A percentile compares a stretch with the other conserved stretches of the same genome.
These are phyloP conservation scores for Camellia granthamiana DNA, from an alignment of 148 eudicot species.

Conservation along the genomic window DNA sequence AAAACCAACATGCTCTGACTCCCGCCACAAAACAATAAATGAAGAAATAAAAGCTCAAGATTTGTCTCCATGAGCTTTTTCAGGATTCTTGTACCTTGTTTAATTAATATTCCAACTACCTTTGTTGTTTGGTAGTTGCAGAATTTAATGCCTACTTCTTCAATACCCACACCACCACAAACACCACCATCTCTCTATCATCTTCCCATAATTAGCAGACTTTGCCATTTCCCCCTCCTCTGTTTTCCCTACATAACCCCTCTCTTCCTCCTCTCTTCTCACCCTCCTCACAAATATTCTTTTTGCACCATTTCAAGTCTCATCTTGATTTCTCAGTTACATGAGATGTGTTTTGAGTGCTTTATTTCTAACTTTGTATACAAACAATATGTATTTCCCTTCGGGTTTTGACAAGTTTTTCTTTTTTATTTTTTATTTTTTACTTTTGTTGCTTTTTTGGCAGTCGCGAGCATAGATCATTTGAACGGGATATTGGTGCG, in stretches of 20 bases:
- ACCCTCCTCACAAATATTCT: not conserved
- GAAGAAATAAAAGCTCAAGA: conserved; percentile 27
- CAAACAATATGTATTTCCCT: too few species aligned
- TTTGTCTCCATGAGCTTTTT: conserved; percentile 29
- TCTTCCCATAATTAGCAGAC: not conserved
- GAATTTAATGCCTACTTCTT: conserved; percentile 19
- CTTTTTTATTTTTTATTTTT: too few species aligned
- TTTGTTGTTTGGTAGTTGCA: conserved; percentile 27
- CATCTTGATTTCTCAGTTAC: not conserved
- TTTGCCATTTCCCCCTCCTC: not conserved
- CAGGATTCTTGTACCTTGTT: conserved; percentile 22
- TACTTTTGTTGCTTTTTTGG: too few species aligned
- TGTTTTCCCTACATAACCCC: not conserved
- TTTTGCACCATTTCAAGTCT: not conserved
- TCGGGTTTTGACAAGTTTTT: too few species aligned
- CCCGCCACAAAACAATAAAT: conserved; percentile 19
- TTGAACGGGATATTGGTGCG: conserved; percentile 48
- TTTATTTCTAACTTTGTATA: not conserved
- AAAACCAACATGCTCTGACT: conserved; percentile 34
- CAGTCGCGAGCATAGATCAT: not conserved
- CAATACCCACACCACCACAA: not conserved
- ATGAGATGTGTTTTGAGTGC: not conserved
- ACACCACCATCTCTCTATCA: not conserved
- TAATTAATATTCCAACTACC: conserved; percentile 32
- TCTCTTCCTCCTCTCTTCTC: not conserved